These are phyloP conservation scores for Gonapodya sp. DNA, from an alignment of 192 early-diverging fungal species.

Conservation along the genomic window DNA sequence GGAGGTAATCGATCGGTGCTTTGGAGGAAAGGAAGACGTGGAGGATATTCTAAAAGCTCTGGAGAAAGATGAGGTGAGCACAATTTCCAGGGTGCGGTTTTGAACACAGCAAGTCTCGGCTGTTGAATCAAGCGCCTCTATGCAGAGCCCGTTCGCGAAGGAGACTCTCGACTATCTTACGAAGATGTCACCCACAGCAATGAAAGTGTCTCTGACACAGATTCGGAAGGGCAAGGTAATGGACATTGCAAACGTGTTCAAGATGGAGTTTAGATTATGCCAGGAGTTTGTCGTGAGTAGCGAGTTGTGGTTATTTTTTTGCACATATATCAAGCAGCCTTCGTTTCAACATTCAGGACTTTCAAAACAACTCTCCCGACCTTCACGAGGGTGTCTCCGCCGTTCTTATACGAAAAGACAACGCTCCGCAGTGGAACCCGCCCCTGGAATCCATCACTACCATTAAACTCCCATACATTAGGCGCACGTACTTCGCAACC, in stretches of 20 bases:
- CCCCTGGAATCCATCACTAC: background rate
- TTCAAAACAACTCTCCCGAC: slow-evolving; percentile 39
- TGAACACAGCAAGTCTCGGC: slow-evolving; percentile 11
- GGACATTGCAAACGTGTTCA: slow-evolving; percentile 69
- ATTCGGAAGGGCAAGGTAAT: slow-evolving; percentile 59
- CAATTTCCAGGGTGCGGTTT: slow-evolving; percentile 9
- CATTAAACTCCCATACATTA: background rate
- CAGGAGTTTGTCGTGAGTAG: slow-evolving; percentile 55
- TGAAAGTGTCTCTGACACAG: slow-evolving; percentile 81
- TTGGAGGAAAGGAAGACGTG: slow-evolving; percentile 59
- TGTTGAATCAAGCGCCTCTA: no score
- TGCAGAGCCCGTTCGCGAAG: slow-evolving; percentile 49
- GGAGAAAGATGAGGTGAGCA: slow-evolving; percentile 45
- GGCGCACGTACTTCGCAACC: slow-evolving; percentile 17
- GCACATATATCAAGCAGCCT: background rate
- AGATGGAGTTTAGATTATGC: slow-evolving; percentile 74
- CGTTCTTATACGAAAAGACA: slow-evolving; percentile 58
- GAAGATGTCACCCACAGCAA: slow-evolving; percentile 70
- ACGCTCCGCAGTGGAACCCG: slow-evolving; percentile 64
- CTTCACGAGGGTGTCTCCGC: slow-evolving; percentile 84
- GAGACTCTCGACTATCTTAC: slow-evolving; percentile 54
- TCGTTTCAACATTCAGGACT: background rate
- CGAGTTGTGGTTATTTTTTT: background rate
- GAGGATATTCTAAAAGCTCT: slow-evolving; percentile 79
- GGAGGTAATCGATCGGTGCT: slow-evolving; percentile 73